Evolutionary conservation across 179 eudicot species (phyloP).

Genomic region (Pouteria campechiana): DNA sequence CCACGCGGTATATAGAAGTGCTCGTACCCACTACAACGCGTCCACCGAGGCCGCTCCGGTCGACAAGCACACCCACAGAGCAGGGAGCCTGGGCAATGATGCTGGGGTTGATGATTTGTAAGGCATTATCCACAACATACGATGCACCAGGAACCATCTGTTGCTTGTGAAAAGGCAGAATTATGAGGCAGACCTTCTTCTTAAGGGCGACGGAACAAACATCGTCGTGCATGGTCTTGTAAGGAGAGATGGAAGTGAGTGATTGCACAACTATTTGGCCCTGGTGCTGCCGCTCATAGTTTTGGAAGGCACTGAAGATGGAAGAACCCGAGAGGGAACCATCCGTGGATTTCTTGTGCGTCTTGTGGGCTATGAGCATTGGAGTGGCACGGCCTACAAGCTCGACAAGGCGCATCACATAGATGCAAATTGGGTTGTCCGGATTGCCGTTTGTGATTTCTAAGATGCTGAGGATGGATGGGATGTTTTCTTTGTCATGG

Average conservation of each 20-base stretch:
- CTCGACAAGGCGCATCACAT: constrained; percentile 28
- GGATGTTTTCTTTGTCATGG: constrained; percentile 25
- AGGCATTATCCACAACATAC: constrained; percentile 17
- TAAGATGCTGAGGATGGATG: constrained; percentile 14
- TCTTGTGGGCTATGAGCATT: constrained; percentile 22
- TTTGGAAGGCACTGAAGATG: constrained; percentile 28
- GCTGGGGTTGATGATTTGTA: constrained; percentile 17
- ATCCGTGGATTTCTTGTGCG: constrained; percentile 17
- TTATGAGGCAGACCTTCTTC: constrained; percentile 22
- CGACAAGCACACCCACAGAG: constrained; percentile 35
- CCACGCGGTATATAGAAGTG: constrained; percentile 15
- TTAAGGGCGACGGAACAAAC: constrained; percentile 39
- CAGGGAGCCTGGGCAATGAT: constrained; percentile 36
- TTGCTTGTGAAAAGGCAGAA: constrained; percentile 36
- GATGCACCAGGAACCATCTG: constrained; percentile 4
- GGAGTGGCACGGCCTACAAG: constrained; percentile 37
- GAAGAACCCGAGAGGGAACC: constrained; percentile 22
- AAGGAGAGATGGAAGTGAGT: constrained; percentile 34
- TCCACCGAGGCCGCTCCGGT: constrained; percentile 13
- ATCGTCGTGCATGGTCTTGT: constrained; percentile 38
- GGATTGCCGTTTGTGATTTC: constrained; percentile 22
- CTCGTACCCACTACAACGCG: background rate
- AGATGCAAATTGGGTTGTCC: constrained; percentile 20
- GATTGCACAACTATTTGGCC: constrained; percentile 16
- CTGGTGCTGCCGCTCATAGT: constrained; percentile 13